Conservation (phyloP, 2,329 filamentous ascomycete species). For the Trichoderma polysporum region DNA sequence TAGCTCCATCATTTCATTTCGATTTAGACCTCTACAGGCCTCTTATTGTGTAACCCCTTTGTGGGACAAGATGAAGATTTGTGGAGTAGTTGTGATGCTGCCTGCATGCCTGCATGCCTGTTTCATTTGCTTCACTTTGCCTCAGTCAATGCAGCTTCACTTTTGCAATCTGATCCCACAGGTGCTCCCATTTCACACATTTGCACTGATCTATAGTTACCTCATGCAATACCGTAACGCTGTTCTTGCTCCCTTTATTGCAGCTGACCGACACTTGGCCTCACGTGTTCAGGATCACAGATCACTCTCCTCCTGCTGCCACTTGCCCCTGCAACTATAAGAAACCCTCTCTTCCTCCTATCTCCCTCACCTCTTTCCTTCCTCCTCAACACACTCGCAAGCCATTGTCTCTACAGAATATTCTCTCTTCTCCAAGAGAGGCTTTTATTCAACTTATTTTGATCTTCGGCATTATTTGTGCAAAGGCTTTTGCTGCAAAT, state of each 20-base stretch:
- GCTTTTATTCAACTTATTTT: not conserved
- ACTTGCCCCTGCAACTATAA: conserved; percentile 11
- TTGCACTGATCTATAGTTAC: not conserved
- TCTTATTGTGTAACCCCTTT: not conserved
- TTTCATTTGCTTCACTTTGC: not conserved
- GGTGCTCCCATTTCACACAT: not conserved
- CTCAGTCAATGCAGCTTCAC: not conserved
- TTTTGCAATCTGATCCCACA: not conserved
- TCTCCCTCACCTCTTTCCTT: conserved; percentile 6
- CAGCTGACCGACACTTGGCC: conserved; percentile 1
- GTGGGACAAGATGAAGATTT: not conserved
- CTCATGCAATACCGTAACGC: not conserved
- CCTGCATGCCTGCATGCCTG: not conserved
- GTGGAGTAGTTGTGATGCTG: not conserved
- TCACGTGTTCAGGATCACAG: conserved; percentile 12
- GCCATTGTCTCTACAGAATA: not conserved
- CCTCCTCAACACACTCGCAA: not conserved
- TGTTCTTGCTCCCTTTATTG: not conserved
- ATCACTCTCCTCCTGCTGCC: conserved; percentile 2
- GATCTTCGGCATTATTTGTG: not conserved
- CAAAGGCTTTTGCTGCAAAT: not conserved
- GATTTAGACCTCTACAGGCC: not conserved
- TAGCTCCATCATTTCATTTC: not conserved
- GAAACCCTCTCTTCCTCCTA: not conserved
- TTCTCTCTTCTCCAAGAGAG: not conserved